Evolutionary conservation across 257 asterid genomes (phyloP).

Genomic region (Salvia splendens): DNA sequence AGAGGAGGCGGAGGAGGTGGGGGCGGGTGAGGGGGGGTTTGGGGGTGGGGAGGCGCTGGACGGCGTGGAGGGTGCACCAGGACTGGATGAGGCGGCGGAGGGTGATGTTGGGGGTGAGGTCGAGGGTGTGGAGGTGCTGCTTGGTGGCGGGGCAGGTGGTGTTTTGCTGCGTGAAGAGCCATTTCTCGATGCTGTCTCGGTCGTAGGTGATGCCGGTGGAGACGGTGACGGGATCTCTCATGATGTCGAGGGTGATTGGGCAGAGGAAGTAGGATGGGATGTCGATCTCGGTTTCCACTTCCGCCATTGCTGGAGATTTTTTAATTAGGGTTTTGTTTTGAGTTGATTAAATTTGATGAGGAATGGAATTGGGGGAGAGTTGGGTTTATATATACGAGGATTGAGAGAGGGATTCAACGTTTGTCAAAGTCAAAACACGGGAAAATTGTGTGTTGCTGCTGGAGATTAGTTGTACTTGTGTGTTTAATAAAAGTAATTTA

Average conservation of each 20-base stretch:
- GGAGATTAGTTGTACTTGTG: background rate
- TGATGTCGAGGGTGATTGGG: slow-evolving; percentile 71
- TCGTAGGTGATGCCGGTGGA: slow-evolving; percentile 87
- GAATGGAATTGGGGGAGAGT: background rate
- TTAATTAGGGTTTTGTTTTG: too few relatives aligned
- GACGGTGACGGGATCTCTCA: slow-evolving; percentile 79
- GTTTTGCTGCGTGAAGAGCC: slow-evolving; percentile 60
- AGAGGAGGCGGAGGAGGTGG: slow-evolving; percentile 55
- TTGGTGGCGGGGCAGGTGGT: slow-evolving; percentile 69
- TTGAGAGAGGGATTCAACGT: slow-evolving; percentile 21
- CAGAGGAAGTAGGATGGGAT: slow-evolving; percentile 76
- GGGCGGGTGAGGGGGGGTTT: slow-evolving; percentile 58
- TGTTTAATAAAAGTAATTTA: background rate
- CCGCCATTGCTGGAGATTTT: slow-evolving; percentile 36
- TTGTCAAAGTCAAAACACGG: slow-evolving; percentile 60
- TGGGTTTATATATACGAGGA: slow-evolving; percentile 24
- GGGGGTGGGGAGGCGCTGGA: slow-evolving; percentile 83
- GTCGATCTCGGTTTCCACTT: slow-evolving; percentile 38
- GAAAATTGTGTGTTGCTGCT: slow-evolving; percentile 23
- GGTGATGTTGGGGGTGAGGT: slow-evolving; percentile 69
- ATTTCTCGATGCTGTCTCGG: slow-evolving; percentile 69
- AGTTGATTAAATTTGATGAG: slow-evolving; percentile 23
- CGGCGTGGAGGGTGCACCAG: slow-evolving; percentile 76
- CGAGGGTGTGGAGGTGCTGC: slow-evolving; percentile 42
- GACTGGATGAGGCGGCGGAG: slow-evolving; percentile 83